Conservation (phyloP, 1,284 basidiomycete species). For the Naganishia cerealis region DNA sequence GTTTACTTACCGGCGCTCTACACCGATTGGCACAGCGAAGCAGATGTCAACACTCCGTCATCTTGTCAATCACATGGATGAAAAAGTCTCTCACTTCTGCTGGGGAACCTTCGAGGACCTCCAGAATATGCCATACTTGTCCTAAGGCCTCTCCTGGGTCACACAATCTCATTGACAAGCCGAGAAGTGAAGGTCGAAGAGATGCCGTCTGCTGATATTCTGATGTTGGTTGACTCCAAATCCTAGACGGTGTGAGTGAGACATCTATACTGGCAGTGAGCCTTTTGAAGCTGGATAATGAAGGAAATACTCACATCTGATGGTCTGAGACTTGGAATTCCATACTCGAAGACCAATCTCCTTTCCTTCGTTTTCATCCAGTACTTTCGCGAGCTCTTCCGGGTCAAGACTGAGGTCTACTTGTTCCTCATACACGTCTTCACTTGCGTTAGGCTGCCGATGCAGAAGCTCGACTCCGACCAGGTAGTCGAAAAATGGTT, state of each 20-base stretch:
- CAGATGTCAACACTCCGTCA: neutral
- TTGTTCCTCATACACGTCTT: conserved; percentile 42
- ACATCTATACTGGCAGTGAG: conserved; percentile 63
- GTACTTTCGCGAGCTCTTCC: conserved; percentile 72
- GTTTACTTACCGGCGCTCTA: conserved; percentile 48
- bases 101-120: conserved; percentile 91
- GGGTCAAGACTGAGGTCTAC: conserved; percentile 60
- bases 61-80: too few relatives aligned
- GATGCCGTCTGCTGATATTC: conserved; percentile 25
- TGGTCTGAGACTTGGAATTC: conserved; percentile 81
- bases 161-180: conserved; percentile 87
- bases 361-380: conserved; percentile 82
- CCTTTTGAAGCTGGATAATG: neutral
- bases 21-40: neutral
- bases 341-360: conserved; percentile 78
- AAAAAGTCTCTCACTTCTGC: conserved; percentile 63
- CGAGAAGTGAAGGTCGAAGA: conserved; percentile 70
- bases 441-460: conserved; percentile 26
- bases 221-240: conserved; percentile 60
- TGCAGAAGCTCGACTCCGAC: conserved; percentile 74
- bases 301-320: conserved; percentile 65
- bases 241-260: conserved; percentile 75
- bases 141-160: conserved; percentile 82
- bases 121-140: conserved; percentile 96
- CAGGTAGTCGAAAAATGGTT: conserved; percentile 96